Percentiles rank a stretch among this genome's conserved stretches.
phyloP scores from a whole-genome alignment of 148 eudicot genomes.

The Chenopodium formosanum region DNA sequence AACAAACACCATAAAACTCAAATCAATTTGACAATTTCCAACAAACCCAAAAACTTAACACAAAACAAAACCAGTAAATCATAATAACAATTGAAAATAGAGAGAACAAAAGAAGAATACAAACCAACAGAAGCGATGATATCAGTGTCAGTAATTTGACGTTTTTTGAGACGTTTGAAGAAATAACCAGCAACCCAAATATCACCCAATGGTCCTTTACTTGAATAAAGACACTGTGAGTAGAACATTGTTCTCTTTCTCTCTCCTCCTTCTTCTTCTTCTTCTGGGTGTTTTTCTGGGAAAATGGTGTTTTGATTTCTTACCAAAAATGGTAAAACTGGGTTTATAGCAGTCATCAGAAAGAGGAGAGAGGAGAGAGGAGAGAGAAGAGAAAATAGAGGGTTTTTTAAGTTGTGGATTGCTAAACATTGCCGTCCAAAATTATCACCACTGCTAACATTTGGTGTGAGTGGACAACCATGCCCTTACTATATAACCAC shows the following conservation, averaged over 20 bases:
- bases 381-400: no score
- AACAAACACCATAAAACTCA: background rate
- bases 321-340: background rate
- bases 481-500: no score
- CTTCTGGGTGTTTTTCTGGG: background rate
- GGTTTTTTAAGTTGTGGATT: no score
- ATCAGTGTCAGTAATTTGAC: conserved; percentile 56
- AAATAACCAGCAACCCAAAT: conserved; percentile 91
- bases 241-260: conserved; percentile 44
- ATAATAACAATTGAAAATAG: background rate
- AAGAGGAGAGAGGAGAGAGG: background rate
- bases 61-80: background rate
- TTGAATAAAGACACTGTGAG: conserved; percentile 56
- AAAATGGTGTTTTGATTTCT: background rate
- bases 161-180: conserved; percentile 62
- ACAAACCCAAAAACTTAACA: conserved; percentile 1
- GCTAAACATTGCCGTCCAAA: no score
- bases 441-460: no score
- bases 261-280: background rate
- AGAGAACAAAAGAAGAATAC: conserved; percentile 11
- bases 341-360: background rate
- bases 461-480: no score
- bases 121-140: conserved; percentile 77
- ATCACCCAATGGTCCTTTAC: conserved; percentile 58
- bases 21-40: background rate